Evolutionary conservation across 2,329 filamentous ascomycete species (phyloP), one percentile per base, ranked within the genome.

Genomic region (Aureobasidium namibiae): DNA sequence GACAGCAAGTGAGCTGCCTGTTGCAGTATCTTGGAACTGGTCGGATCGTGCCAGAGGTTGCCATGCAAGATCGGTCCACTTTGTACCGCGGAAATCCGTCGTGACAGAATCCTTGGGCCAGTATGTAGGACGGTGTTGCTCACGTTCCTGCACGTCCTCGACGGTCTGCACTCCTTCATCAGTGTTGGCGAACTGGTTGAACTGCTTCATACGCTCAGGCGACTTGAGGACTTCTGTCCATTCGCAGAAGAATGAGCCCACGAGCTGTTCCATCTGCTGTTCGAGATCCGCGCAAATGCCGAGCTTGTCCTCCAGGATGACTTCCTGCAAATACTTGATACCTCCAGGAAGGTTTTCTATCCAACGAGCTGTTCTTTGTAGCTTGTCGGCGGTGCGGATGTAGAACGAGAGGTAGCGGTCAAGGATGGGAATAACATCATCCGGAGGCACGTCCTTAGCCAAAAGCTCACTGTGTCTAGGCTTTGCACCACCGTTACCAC

Each of bases 331-430:
- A 69, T 95, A 95, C 61, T 83, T 81, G 73, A 96, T 86, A 1
- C 91, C 91, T 6, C 90, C 91, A 0, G 91, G 90, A 0, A 95
- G 80, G 56, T 81, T 82, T 72, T 96, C 91, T 38, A 96, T 78
- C 91, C 91, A 96, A 24, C 90, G 82, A 0, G 91, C 91, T 26
- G 91, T 96, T 52, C 91, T 83, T 73, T 96, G 90, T 0, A 96
- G 83, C 69, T 89, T 91, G 75, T 96, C 91, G 45, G 90, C 91
- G 0, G 92, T 95, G 65, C 90, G 88, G 67, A 96, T 94, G 75
- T 96, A 96, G 78, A 96, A 92, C 75, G 92, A 90, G 24, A 96
- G 81, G 69, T 94, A 96, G 45, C 92, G 86, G 71, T 96, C 92
- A 2, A 96, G 78, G 60, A 96, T 88, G 1, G 89, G 84, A 9